These are phyloP conservation scores for Mucor plumbeus DNA, from an alignment of 371 early-diverging fungal species.

Conservation along the genomic window DNA sequence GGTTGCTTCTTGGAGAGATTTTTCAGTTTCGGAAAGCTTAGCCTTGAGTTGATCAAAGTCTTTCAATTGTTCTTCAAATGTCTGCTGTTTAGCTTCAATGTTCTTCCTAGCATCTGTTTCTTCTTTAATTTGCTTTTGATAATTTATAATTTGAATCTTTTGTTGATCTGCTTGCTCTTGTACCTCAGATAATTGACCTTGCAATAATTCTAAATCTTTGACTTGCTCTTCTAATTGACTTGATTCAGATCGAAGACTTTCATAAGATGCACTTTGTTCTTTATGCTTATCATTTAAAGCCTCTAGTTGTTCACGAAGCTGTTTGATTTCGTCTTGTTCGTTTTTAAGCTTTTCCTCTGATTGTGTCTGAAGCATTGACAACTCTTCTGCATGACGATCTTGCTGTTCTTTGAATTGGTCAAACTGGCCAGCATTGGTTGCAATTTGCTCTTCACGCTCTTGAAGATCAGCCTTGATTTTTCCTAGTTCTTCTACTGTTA, in stretches of 20 bases:
- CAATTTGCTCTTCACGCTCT: constrained; percentile 16
- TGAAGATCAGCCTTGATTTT: constrained; percentile 2
- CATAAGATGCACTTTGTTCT: not conserved
- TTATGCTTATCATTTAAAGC: constrained; percentile 7
- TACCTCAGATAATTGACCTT: constrained; percentile 10
- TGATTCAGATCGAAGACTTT: not conserved
- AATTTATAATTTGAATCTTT: not conserved
- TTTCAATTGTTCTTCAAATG: constrained; percentile 2
- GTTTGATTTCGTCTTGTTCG: constrained; percentile 16
- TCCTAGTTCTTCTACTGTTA: not conserved
- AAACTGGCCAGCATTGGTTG: constrained; percentile 8
- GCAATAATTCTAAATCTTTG: constrained; percentile 7
- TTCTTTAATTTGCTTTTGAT: constrained; percentile 1
- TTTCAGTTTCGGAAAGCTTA: constrained; percentile 1
- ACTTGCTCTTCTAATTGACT: constrained; percentile 9
- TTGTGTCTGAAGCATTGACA: constrained; percentile 6
- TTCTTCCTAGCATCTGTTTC: not conserved
- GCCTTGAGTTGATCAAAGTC: not conserved
- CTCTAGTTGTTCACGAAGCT: constrained; percentile 20
- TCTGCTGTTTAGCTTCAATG: not conserved
- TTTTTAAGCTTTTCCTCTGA: constrained; percentile 17
- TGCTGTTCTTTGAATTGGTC: constrained; percentile 23
- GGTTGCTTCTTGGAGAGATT: not conserved
- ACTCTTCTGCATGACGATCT: constrained; percentile 17
- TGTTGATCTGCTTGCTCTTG: constrained; percentile 18